These are phyloP conservation scores for Penicillium tannophilum DNA, from an alignment of 495 filamentous ascomycete genomes.

Conservation along the genomic window DNA sequence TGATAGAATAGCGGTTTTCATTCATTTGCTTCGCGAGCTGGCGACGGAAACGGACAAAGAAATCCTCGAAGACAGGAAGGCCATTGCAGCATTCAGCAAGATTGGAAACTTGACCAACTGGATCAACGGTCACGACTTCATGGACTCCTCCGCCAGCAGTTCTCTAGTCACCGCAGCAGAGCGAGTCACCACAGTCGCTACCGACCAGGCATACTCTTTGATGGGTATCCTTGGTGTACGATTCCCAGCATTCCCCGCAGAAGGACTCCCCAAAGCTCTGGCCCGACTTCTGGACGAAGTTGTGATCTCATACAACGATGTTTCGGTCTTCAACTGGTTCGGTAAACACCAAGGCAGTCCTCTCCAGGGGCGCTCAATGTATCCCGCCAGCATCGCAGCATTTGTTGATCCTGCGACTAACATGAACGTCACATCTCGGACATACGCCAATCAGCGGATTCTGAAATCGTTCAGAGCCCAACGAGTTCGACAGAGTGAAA, in stretches of 20 bases:
- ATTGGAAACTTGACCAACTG: neutral
- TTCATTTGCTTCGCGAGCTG: neutral
- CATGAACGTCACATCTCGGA: neutral
- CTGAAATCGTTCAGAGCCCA: constrained; percentile 12
- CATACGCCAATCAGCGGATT: constrained; percentile 8
- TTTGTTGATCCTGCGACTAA: constrained; percentile 11
- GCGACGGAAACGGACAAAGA: neutral
- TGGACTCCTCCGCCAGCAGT: constrained; percentile 14
- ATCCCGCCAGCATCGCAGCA: constrained; percentile 15
- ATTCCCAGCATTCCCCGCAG: constrained; percentile 22
- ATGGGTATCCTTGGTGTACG: constrained; percentile 24
- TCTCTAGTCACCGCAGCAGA: constrained; percentile 16
- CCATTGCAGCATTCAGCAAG: constrained; percentile 5
- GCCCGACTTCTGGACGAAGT: constrained; percentile 22
- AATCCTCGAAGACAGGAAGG: constrained; percentile 9
- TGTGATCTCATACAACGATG: constrained; percentile 15
- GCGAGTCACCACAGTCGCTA: constrained; percentile 16
- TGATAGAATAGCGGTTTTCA: neutral
- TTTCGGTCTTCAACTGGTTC: constrained; percentile 22
- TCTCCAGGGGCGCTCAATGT: constrained; percentile 17
- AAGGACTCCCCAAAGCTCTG: constrained; percentile 20
- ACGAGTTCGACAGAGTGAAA: constrained; percentile 10
- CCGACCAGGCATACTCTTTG: constrained; percentile 23
- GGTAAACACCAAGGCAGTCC: constrained; percentile 17
- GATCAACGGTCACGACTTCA: neutral